Evolutionary conservation across 108 stramenopile species (phyloP).

Genomic region (Skeletonema tropicum): DNA sequence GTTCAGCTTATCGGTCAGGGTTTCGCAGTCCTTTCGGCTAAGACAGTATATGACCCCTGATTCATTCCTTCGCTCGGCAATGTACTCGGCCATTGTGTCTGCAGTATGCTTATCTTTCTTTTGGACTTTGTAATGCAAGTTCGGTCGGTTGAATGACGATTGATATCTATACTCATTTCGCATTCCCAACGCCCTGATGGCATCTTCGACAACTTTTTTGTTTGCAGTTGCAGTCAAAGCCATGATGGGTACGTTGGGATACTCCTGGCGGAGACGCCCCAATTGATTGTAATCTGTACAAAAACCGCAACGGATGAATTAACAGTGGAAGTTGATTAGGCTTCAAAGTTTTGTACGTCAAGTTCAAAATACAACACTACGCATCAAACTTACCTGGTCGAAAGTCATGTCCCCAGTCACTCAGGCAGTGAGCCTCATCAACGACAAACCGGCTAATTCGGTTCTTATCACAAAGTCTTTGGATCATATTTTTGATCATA

Average conservation of each 20-base stretch:
- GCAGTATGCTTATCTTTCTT: constrained; percentile 84
- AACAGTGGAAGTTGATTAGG: not conserved
- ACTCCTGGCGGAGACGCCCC: constrained; percentile 79
- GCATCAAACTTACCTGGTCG: constrained; percentile 21
- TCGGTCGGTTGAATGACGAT: constrained; percentile 95
- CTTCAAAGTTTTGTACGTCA: constrained; percentile 5
- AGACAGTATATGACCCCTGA: constrained; percentile 98
- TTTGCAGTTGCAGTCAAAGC: constrained; percentile 99
- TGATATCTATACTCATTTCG: constrained; percentile 65
- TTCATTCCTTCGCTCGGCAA: constrained; percentile 70
- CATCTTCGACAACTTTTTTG: constrained; percentile 91
- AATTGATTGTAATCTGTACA: constrained; percentile 93
- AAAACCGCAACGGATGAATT: constrained; percentile 47
- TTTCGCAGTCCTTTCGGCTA: constrained; percentile 95
- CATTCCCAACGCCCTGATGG: constrained; percentile 87
- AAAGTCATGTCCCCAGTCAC: constrained; percentile 49
- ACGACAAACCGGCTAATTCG: constrained; percentile 96
- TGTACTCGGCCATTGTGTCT: constrained; percentile 80
- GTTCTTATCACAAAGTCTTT: constrained; percentile 57
- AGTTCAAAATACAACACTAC: not conserved
- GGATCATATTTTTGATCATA: constrained; percentile 76
- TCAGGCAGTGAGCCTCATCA: constrained; percentile 97
- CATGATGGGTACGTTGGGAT: constrained; percentile 95
- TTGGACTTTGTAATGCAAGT: constrained; percentile 93
- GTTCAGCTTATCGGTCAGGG: constrained; percentile 71